These are phyloP conservation scores for Kazachstania sp. DNA, from an alignment of 1,139 yeast genomes.

Conservation along the genomic window DNA sequence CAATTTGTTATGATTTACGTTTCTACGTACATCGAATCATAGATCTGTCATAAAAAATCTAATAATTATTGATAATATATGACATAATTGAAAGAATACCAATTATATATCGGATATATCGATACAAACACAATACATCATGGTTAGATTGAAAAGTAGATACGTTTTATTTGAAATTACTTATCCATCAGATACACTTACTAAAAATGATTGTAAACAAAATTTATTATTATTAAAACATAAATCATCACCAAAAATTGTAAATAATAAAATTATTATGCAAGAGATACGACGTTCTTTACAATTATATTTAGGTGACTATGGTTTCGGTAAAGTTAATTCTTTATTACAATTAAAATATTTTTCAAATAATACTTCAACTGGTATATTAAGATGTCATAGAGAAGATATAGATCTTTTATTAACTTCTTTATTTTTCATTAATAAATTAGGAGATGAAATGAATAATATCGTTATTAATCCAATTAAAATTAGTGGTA, in stretches of 20 bases:
- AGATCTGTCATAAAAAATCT: too few relatives aligned
- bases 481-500: slow-evolving; percentile 72
- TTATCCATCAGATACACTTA: slow-evolving; percentile 41
- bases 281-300: slow-evolving; percentile 47
- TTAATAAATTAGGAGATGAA: slow-evolving; percentile 45
- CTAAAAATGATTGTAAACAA: slow-evolving; percentile 4
- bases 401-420: slow-evolving; percentile 56
- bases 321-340: slow-evolving; percentile 62
- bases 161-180: slow-evolving; percentile 73
- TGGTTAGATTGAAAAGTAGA: slow-evolving; percentile 86
- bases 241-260: slow-evolving; percentile 39
- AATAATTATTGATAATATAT: too few relatives aligned
- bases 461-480: slow-evolving; percentile 47
- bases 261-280: slow-evolving; percentile 42
- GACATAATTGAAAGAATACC: too few relatives aligned
- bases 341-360: slow-evolving; percentile 61
- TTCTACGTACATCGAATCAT: too few relatives aligned
- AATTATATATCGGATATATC: too few relatives aligned
- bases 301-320: slow-evolving; percentile 63
- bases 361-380: slow-evolving; percentile 71
- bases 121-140: slow-evolving; percentile 30
- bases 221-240: slow-evolving; percentile 41
- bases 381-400: slow-evolving; percentile 76
- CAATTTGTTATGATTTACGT: too few relatives aligned
- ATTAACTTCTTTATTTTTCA: slow-evolving; percentile 61